phyloP scores from a whole-genome alignment of 345 rosid genomes.

The Sisymbrium irio region DNA sequence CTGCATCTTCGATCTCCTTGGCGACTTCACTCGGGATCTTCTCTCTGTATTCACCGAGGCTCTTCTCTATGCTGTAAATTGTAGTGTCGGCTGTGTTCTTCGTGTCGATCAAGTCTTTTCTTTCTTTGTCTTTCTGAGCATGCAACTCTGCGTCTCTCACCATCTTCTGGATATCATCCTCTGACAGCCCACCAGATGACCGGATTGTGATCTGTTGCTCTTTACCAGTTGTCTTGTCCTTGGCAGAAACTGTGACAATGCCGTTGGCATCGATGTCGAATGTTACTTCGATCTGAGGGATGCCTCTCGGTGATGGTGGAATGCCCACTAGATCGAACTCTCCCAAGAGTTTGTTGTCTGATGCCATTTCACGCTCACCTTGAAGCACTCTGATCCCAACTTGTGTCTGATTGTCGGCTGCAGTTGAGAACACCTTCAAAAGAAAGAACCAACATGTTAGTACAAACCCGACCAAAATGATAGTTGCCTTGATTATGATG shows the following conservation, averaged over 20 bases:
- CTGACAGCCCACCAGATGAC: conserved; percentile 84
- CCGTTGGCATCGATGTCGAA: conserved; percentile 97
- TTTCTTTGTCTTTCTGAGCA: conserved; percentile 74
- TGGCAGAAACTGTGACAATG: conserved; percentile 84
- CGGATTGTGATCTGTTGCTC: conserved; percentile 90
- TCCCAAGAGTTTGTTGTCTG: conserved; percentile 79
- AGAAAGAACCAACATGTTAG: not conserved
- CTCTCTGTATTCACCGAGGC: conserved; percentile 73
- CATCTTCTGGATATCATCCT: conserved; percentile 85
- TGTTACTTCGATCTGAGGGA: conserved; percentile 85
- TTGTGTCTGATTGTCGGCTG: conserved; percentile 86
- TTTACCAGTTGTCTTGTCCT: conserved; percentile 76
- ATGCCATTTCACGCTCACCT: conserved; percentile 89
- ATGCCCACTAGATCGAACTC: conserved; percentile 86
- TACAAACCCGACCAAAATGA: not conserved
- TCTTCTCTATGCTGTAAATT: conserved; percentile 85
- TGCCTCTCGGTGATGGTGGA: conserved; percentile 82
- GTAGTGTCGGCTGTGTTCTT: conserved; percentile 76
- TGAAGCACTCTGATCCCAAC: conserved; percentile 88
- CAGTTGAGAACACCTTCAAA: conserved; percentile 79
- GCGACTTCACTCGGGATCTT: conserved; percentile 72
- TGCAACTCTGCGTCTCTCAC: conserved; percentile 80
- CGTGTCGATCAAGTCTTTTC: conserved; percentile 64
- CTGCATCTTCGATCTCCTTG: conserved; percentile 69
- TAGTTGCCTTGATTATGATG: not conserved